Evolutionary conservation across 2,329 filamentous ascomycete species (phyloP).

Genomic region (Stagonosporopsis rhizophila): DNA sequence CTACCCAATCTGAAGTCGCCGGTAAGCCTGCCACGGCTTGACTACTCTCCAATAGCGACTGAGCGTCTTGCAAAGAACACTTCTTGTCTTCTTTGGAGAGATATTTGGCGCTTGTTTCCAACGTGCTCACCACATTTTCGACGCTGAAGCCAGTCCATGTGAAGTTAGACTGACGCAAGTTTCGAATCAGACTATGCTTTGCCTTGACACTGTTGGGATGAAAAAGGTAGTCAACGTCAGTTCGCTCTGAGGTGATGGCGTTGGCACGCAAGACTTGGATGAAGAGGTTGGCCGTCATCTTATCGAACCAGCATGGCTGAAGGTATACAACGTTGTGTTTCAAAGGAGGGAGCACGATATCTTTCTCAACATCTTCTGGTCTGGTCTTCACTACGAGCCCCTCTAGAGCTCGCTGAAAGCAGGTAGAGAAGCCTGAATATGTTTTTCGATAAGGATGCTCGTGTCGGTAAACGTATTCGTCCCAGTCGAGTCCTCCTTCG

Average conservation of each 20-base stretch:
- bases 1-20: slow-evolving; percentile 67
- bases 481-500: slow-evolving; percentile 73
- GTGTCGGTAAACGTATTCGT: slow-evolving; percentile 68
- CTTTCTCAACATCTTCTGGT: slow-evolving; percentile 70
- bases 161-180: slow-evolving; percentile 83
- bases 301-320: slow-evolving; percentile 85
- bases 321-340: slow-evolving; percentile 75
- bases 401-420: slow-evolving; percentile 74
- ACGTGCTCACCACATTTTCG: slow-evolving; percentile 67
- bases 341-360: slow-evolving; percentile 73
- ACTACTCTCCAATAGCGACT: slow-evolving; percentile 70
- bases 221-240: slow-evolving; percentile 88
- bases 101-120: slow-evolving; percentile 73
- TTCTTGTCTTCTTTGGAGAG: slow-evolving; percentile 66
- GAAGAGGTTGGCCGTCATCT: slow-evolving; percentile 82
- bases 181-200: slow-evolving; percentile 73
- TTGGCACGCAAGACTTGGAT: slow-evolving; percentile 85
- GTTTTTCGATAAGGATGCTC: slow-evolving; percentile 60
- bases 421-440: slow-evolving; percentile 61
- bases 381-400: slow-evolving; percentile 82
- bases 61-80: slow-evolving; percentile 67
- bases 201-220: slow-evolving; percentile 74
- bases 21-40: slow-evolving; percentile 66
- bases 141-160: slow-evolving; percentile 80
- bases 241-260: slow-evolving; percentile 83